A percentile compares a stretch with the other conserved stretches of the same genome.
Conservation (phyloP, 2,329 filamentous ascomycete genomes). For the Zymoseptoria brevis region DNA sequence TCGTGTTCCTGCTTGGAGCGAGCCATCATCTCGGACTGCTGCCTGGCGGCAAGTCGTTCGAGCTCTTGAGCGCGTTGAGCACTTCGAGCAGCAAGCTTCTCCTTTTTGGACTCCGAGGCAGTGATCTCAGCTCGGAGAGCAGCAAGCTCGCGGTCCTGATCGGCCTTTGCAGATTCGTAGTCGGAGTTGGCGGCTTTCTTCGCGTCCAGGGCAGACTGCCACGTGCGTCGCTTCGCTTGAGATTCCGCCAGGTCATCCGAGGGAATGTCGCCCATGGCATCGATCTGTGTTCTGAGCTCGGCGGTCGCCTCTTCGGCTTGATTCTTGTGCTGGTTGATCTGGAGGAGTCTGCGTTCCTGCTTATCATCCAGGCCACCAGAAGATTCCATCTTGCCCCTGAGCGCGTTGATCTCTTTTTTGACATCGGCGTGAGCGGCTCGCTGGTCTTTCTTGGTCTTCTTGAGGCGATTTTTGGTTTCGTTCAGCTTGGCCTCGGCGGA, state of each 20-base stretch:
- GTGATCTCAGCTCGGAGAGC: slow-evolving; percentile 57
- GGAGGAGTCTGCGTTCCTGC: slow-evolving; percentile 64
- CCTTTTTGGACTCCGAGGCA: slow-evolving; percentile 58
- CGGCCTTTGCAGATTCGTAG: slow-evolving; percentile 54
- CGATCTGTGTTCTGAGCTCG: slow-evolving; percentile 52
- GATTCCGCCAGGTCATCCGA: slow-evolving; percentile 53
- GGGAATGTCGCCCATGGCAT: slow-evolving; percentile 56
- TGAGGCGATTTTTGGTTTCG: slow-evolving; percentile 61
- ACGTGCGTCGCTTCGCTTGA: slow-evolving; percentile 50
- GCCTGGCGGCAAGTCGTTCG: slow-evolving; percentile 61
- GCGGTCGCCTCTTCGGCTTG: slow-evolving; percentile 58
- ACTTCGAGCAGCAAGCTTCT: slow-evolving; percentile 64
- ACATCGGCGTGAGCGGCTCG: slow-evolving; percentile 59
- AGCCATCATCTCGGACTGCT: slow-evolving; percentile 43
- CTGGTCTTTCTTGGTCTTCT: slow-evolving; percentile 66
- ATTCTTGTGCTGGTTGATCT: slow-evolving; percentile 66
- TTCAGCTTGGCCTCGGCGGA: slow-evolving; percentile 62
- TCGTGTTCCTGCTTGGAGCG: slow-evolving; percentile 28
- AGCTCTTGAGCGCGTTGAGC: slow-evolving; percentile 66
- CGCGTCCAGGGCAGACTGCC: slow-evolving; percentile 46
- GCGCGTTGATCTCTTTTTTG: slow-evolving; percentile 65
- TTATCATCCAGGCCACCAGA: slow-evolving; percentile 68
- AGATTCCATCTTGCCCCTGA: slow-evolving; percentile 56
- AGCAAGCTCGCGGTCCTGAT: slow-evolving; percentile 56
- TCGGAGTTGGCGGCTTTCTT: slow-evolving; percentile 46